Base-by-base conservation (phyloP, 495 filamentous ascomycete species). In the Penicillium bialowiezense region DNA sequence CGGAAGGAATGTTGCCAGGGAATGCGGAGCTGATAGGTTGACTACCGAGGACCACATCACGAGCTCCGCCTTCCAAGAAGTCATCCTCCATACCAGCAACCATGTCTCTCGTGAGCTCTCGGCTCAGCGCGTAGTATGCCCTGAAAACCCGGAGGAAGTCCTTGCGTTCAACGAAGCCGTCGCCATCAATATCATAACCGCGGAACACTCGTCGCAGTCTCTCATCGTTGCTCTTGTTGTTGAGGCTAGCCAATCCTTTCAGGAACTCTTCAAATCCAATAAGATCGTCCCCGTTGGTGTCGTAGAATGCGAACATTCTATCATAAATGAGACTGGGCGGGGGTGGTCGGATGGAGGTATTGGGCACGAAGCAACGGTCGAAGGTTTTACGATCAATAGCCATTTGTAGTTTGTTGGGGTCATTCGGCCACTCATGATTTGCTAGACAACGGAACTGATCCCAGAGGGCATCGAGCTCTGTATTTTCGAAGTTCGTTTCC, bases 211-310 rank as follows among this genome's bases (percentile, higher is more conserved):
- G 81, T 21, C 74, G 74, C 21, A 90, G 74, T 21, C 86, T 82
- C 56, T 91, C 82, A 42, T 78, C 70, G 23, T 72, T 73, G 34
- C 68, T 75, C 56, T 87, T 91, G 44, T 85, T 79, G 52, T 88
- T 89, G 32, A 95, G 78, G 52, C 85, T 89, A 0, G 88, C 84
- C n/a, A 95, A 76, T 1, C 88, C 93, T 31, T 82, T 81, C 20
- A 96, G 64, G 61, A 97, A 97, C 57, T 97, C 95, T 43, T 88
- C 81, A 56, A 97, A 97, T n/a, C 89, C 88, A 57, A 99, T 96
- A 8, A 95, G 69, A 7, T 86, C 89, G 58, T 97, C 88, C 26
- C 81, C 75, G 59, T 97, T 89, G 33, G 84, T 87, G 59, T 97
- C 95, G 65, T 96, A 99, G 65, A 96, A 97, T 26, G 87, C 81